These are phyloP conservation scores for Xerocomellus dryophilus DNA, from an alignment of 768 basidiomycete species.

Conservation along the genomic window DNA sequence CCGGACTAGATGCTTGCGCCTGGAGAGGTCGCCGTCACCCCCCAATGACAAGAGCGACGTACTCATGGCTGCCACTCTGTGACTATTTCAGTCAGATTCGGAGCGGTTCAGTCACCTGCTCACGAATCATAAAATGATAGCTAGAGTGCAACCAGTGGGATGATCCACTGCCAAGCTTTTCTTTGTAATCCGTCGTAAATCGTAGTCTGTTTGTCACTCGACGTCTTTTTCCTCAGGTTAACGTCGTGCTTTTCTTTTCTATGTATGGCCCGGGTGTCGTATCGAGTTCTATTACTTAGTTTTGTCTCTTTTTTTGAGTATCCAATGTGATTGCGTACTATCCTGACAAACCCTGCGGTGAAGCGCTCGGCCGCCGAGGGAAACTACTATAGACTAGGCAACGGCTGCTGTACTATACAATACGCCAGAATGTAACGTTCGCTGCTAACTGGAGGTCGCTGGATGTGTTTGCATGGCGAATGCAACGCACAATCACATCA, in stretches of 20 bases:
- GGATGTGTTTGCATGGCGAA: neutral
- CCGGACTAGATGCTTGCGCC: neutral
- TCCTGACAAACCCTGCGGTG: too few relatives aligned
- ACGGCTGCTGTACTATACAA: neutral
- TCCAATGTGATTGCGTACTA: too few relatives aligned
- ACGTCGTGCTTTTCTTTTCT: too few relatives aligned
- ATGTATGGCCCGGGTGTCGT: too few relatives aligned
- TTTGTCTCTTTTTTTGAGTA: too few relatives aligned
- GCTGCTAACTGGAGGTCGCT: neutral
- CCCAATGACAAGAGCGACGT: neutral
- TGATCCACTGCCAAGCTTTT: too few relatives aligned
- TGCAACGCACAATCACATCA: constrained; percentile 2
- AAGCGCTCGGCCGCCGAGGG: neutral
- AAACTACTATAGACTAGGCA: neutral
- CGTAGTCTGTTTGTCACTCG: too few relatives aligned
- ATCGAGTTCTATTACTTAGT: too few relatives aligned
- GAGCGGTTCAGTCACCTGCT: neutral
- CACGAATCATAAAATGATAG: neutral
- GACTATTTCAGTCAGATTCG: neutral
- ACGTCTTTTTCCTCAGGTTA: too few relatives aligned
- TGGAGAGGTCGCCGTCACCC: neutral
- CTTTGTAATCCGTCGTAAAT: too few relatives aligned
- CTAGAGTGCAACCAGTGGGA: too few relatives aligned
- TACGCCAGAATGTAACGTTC: neutral
- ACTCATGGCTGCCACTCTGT: neutral